Evolutionary conservation across 2,329 filamentous ascomycete species (phyloP).

Genomic region (Didymella lethalis): DNA sequence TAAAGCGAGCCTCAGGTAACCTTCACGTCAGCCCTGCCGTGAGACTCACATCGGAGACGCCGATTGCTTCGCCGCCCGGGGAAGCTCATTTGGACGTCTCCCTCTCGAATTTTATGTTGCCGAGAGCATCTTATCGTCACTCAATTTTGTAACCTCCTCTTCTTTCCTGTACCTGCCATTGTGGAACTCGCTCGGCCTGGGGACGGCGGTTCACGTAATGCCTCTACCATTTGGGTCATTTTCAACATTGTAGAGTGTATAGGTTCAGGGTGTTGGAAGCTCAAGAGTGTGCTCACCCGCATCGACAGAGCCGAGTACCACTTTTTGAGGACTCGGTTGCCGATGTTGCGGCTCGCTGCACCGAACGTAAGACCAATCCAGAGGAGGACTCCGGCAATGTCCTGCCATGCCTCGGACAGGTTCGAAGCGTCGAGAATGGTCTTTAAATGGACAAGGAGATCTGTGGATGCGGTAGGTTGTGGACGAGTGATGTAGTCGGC

Average conservation of each 20-base stretch:
- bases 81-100: conserved; percentile 28
- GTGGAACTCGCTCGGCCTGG: too few relatives aligned
- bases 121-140: conserved; percentile 1
- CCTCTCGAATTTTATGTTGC: neutral
- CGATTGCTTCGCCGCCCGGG: conserved; percentile 26
- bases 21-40: conserved; percentile 4
- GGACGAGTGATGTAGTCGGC: neutral
- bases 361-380: conserved; percentile 48
- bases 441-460: conserved; percentile 36
- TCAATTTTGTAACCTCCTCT: conserved; percentile 19
- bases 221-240: conserved; percentile 39
- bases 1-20: conserved; percentile 7
- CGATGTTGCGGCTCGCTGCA: conserved; percentile 40
- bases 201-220: conserved; percentile 8
- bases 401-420: conserved; percentile 45
- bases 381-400: conserved; percentile 50
- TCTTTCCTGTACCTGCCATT: conserved; percentile 15
- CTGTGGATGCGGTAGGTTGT: conserved; percentile 2
- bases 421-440: conserved; percentile 41
- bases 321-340: conserved; percentile 32
- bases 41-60: conserved; percentile 19
- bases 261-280: conserved; percentile 48
- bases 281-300: conserved; percentile 44
- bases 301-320: conserved; percentile 47
- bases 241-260: conserved; percentile 40